Conservation (phyloP, 2,329 filamentous ascomycete species). For the Cercospora sp. region DNA sequence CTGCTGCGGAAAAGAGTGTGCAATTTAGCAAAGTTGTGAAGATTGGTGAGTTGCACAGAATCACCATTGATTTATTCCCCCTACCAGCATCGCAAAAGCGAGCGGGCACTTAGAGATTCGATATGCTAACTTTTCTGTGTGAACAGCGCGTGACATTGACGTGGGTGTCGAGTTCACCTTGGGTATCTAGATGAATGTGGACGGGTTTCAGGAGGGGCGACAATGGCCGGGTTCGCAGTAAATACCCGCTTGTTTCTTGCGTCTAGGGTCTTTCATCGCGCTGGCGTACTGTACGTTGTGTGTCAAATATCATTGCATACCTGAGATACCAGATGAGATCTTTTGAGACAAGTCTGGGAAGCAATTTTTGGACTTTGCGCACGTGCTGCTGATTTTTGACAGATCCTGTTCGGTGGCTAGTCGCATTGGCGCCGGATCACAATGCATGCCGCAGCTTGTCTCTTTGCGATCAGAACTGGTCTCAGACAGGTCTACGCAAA, state of each 20-base stretch:
- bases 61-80: conserved; percentile 6
- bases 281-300: conserved; percentile 14
- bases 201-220: neutral
- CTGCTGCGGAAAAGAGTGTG: conserved; percentile 93
- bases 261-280: conserved; percentile 4
- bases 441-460: neutral
- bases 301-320: conserved; percentile 14
- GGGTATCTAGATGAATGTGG: conserved; percentile 68
- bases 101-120: conserved; percentile 9
- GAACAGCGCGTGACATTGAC: conserved; percentile 83
- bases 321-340: conserved; percentile 13
- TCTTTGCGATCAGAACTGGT: neutral
- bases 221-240: neutral
- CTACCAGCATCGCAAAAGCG: neutral
- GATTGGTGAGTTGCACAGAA: conserved; percentile 67
- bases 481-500: neutral
- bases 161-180: conserved; percentile 94
- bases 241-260: conserved; percentile 8
- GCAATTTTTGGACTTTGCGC: neutral
- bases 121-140: conserved; percentile 12
- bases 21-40: conserved; percentile 99
- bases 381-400: neutral
- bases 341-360: neutral
- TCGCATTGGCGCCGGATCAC: neutral
- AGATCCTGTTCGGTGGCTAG: neutral